Conservation (phyloP, 495 filamentous ascomycete genomes). For the Apiosordaria backusii region DNA sequence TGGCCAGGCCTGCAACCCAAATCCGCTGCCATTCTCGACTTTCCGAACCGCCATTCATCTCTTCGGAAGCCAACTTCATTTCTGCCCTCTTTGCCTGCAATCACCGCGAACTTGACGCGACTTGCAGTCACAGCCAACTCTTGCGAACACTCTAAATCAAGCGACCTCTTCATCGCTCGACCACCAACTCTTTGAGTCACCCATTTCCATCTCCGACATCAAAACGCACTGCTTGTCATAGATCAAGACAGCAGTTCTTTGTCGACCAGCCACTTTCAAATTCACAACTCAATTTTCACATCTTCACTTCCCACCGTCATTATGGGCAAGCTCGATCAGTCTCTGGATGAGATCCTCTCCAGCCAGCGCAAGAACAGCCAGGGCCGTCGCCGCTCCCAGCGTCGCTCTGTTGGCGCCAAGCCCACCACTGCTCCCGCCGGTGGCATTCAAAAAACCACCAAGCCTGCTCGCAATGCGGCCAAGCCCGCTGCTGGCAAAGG, state of each 20-base stretch:
- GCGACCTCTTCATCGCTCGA: not conserved
- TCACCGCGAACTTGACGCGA: not conserved
- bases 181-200: slow-evolving; percentile 11
- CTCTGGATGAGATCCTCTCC: slow-evolving; percentile 92
- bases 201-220: slow-evolving; percentile 14
- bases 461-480: slow-evolving; percentile 53
- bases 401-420: slow-evolving; percentile 51
- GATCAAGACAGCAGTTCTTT: slow-evolving; percentile 8
- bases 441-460: slow-evolving; percentile 80
- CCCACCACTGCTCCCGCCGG: slow-evolving; percentile 64
- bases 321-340: slow-evolving; percentile 93
- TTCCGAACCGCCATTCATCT: slow-evolving; percentile 11
- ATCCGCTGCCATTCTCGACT: slow-evolving; percentile 36
- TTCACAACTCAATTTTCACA: slow-evolving; percentile 13
- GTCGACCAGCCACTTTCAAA: slow-evolving; percentile 9
- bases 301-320: slow-evolving; percentile 34
- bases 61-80: slow-evolving; percentile 3
- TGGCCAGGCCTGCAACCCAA: slow-evolving; percentile 41
- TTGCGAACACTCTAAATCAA: not conserved
- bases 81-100: not conserved
- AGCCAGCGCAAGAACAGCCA: slow-evolving; percentile 57
- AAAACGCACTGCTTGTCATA: slow-evolving; percentile 10
- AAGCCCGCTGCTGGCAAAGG: slow-evolving; percentile 61
- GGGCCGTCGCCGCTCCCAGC: slow-evolving; percentile 50
- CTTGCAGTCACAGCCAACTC: not conserved